A percentile compares a stretch with the other conserved stretches of the same genome.
Evolutionary conservation across 106 monocot genomes (phyloP).

Genomic region (Dendrobium huoshanense): DNA sequence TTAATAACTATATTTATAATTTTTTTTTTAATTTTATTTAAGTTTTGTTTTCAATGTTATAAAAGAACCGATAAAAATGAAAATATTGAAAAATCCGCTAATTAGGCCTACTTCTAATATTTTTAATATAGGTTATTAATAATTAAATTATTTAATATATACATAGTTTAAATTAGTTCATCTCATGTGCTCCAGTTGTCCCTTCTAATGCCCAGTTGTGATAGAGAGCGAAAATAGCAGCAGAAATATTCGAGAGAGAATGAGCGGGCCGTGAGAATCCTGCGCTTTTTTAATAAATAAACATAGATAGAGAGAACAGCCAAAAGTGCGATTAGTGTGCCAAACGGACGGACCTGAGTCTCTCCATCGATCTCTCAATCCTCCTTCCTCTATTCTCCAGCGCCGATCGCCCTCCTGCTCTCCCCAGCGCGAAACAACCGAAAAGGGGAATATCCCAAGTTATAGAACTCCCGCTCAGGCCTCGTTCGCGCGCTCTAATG

Average conservation of each 20-base stretch:
- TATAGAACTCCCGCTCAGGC: neutral
- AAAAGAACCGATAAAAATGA: too few species aligned
- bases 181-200: too few species aligned
- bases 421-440: slow-evolving; percentile 6
- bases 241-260: neutral
- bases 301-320: neutral
- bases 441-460: neutral
- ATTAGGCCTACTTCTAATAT: too few species aligned
- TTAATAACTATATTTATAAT: too few species aligned
- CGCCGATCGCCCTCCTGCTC: slow-evolving; percentile 28
- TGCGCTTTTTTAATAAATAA: neutral
- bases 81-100: too few species aligned
- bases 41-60: too few species aligned
- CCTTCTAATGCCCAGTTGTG: neutral
- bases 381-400: slow-evolving; percentile 33
- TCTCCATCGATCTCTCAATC: slow-evolving; percentile 13
- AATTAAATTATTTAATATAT: too few species aligned
- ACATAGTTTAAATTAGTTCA: too few species aligned
- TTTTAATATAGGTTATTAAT: too few species aligned
- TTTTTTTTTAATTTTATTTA: too few species aligned
- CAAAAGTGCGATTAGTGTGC: neutral
- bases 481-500: neutral
- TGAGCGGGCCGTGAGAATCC: neutral
- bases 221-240: neutral
- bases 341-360: slow-evolving; percentile 8